Percentiles rank a stretch among this genome's conserved stretches.
These are phyloP conservation scores for Dioszegia aurantiaca DNA, from an alignment of 768 basidiomycete genomes.

Conservation along the genomic window DNA sequence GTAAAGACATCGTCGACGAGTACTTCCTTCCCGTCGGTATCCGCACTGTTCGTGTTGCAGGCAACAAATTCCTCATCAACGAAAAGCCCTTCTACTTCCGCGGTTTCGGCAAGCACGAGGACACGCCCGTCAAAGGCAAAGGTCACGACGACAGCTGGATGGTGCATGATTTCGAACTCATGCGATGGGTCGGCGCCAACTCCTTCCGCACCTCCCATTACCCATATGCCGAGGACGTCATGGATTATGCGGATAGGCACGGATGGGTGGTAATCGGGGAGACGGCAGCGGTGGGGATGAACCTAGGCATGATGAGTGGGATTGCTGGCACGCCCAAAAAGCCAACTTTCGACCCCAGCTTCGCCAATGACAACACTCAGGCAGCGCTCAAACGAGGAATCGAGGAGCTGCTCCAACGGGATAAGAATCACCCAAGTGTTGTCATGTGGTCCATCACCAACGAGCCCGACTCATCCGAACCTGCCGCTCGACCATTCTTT, in stretches of 20 bases:
- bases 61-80: slow-evolving; percentile 34
- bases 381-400: slow-evolving; percentile 23
- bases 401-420: slow-evolving; percentile 27
- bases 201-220: slow-evolving; percentile 40
- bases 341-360: slow-evolving; percentile 21
- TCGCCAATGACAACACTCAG: slow-evolving; percentile 27
- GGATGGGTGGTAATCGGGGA: slow-evolving; percentile 37
- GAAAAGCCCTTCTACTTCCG: slow-evolving; percentile 34
- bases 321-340: slow-evolving; percentile 16
- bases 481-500: slow-evolving; percentile 27
- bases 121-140: slow-evolving; percentile 34
- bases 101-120: slow-evolving; percentile 35
- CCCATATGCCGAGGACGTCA: slow-evolving; percentile 38
- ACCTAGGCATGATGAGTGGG: slow-evolving; percentile 24
- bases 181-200: slow-evolving; percentile 36
- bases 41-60: slow-evolving; percentile 26
- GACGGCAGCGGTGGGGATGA: slow-evolving; percentile 33
- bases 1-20: slow-evolving; percentile 22
- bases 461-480: slow-evolving; percentile 30
- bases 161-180: slow-evolving; percentile 39
- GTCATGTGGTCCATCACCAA: slow-evolving; percentile 42
- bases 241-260: slow-evolving; percentile 35
- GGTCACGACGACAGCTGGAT: slow-evolving; percentile 40
- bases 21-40: slow-evolving; percentile 34
- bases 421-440: slow-evolving; percentile 39